Base-by-base conservation (phyloP, 129 eudicot genomes). In the Centrapalus pauciflorus region DNA sequence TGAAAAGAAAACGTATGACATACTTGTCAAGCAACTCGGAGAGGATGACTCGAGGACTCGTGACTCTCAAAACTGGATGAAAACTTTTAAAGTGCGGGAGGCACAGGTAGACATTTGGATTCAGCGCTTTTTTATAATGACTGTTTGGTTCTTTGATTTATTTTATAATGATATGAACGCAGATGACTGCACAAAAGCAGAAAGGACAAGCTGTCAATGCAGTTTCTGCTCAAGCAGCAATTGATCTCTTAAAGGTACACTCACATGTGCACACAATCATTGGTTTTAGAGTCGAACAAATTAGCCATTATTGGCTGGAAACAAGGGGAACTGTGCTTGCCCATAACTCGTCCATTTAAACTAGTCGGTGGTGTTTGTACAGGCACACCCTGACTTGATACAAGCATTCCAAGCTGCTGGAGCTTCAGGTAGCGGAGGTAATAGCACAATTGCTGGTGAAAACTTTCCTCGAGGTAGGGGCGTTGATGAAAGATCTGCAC, bases 31-130 rank as follows among this genome's bases (percentile, higher is more conserved):
- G 81, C 99, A 89, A 77, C 95, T 94, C 16, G 99, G 99, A 35
- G 95, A 86, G 81, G 96, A 94, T 55, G 99, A 94, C 76, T 89
- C 97, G 4, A 86, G 99, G 83, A 89, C 99, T 4, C 90, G 88
- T 38, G 99, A 94, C 75, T 94, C 99, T 0, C 84, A 89, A 30
- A 94, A 89, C 79, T 94, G 99, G 99, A 80, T 94, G 93, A 89
- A 94, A 61, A 89, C 99, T 46, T 94, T 94, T 73, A 94, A 94
- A 82, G 83, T 66, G 75, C 90, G 95, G 16, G 99, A 94, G 48
- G 59, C 85, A 27, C 96, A 88, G 89, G 98, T 93, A 76, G 8
- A 34, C 6, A 10, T 52, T 2, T 7, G 35, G 52, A 23, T 55
- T 4, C 12, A 30, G 1, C 6, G 7, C 19, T 23, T 0, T 9